phyloP scores from a whole-genome alignment of 306 rosid species.

The Rosa persica region DNA sequence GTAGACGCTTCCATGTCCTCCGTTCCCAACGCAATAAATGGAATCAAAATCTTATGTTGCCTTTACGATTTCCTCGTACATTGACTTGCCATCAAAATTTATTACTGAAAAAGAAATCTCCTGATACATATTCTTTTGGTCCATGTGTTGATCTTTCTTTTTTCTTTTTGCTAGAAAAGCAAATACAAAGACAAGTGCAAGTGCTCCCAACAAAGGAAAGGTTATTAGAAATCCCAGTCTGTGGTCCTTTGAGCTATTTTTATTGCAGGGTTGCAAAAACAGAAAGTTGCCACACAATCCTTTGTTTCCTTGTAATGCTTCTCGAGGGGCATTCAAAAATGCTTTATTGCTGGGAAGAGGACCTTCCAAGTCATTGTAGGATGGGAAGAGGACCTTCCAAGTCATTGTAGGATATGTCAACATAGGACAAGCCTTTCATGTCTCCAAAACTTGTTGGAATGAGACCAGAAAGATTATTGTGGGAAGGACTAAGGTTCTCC shows the following conservation, averaged over 20 bases:
- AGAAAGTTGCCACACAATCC: neutral
- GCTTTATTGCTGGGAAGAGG: neutral
- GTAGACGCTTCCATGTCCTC: slow-evolving; percentile 3
- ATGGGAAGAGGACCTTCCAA: neutral
- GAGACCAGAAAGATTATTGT: neutral
- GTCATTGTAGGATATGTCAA: neutral
- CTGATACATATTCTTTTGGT: neutral
- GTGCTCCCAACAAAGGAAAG: neutral
- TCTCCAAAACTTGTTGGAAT: neutral
- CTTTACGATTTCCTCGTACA: slow-evolving; percentile 2
- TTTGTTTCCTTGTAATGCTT: neutral
- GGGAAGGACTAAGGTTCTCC: neutral
- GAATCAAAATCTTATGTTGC: slow-evolving; percentile 12
- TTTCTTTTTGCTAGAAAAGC: neutral
- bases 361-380: slow-evolving; percentile 2
- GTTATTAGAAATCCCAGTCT: neutral
- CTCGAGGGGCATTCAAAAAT: neutral
- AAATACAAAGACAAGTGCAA: neutral
- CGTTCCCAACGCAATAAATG: slow-evolving; percentile 8
- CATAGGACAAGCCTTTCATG: neutral
- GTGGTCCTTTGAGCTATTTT: neutral
- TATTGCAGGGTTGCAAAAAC: neutral
- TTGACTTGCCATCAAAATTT: neutral
- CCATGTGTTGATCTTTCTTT: neutral
- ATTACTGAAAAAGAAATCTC: neutral